Base-by-base conservation (phyloP, 2,329 filamentous ascomycete species). In the Clonostachys rosea region DNA sequence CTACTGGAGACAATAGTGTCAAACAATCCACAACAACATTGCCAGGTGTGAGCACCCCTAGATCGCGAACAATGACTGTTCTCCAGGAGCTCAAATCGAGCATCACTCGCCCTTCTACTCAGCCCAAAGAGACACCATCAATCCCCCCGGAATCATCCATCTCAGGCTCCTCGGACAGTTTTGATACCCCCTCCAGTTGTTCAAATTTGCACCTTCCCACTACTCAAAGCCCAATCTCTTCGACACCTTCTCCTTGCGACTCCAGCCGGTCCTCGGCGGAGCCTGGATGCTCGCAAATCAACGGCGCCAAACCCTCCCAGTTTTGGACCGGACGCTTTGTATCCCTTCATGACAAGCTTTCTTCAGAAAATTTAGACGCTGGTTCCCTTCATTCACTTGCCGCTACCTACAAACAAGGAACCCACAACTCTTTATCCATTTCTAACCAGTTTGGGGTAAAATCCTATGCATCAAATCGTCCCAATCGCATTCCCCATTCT, bases 321-420 rank as follows among this genome's bases (percentile, higher is more conserved):
- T 86, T 83, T 60, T 87, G 83, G 83, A 68, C 73, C 11, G 83
- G 83, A 16, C 78, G 83, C 37, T 84, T 85, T 57, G 65, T 73
- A 44, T 65, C 78, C 3, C 61, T 84, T 1, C 69, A 76, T 44
- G 81, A 86, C 61, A 72, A 69, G 16, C 60, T 61, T 14, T 49
- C 57, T 4, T 37, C 58, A 4, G 64, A 68, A 34, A 16, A 24
- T 5, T 34, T 49, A 41, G 36, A 35, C 10, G 37, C 43, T 5
- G 41, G 40, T 14, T 14, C 5, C 11, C 34, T 37, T 30, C 18
- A 6, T 10, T 6, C 18, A 17, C 16, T 30, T 11, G n/a, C 35
- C 13, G 8, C 36, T 3, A 12, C 43, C n/a, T 13, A 42, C 8
- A 17, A 13, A 20, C 40, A 42, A 20, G 16, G n/a, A 14, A 8